Evolutionary conservation across 768 basidiomycete species (phyloP).

Genomic region (Pleurotus tuoliensis): DNA sequence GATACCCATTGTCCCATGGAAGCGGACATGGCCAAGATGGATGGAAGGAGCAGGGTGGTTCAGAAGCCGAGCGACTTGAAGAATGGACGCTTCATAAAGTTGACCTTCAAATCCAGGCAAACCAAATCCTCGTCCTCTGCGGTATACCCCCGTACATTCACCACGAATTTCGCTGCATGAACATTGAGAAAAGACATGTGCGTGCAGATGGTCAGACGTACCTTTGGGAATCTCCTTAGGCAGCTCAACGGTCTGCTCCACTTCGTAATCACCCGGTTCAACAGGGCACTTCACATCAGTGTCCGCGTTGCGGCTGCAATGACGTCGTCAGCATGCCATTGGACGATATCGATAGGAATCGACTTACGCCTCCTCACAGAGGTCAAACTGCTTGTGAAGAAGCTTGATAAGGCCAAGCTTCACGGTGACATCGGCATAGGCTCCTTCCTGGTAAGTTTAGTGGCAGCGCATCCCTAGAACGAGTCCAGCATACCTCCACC

Average conservation of each 20-base stretch:
- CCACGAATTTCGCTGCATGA: conserved; percentile 73
- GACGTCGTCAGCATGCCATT: conserved; percentile 4
- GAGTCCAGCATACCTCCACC: conserved; percentile 54
- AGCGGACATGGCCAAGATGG: too few species aligned
- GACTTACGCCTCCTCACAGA: conserved; percentile 93
- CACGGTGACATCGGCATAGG: conserved; percentile 84
- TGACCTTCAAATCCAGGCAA: conserved; percentile 75
- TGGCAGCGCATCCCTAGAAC: not conserved
- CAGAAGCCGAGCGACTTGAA: conserved; percentile 28
- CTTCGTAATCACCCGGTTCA: conserved; percentile 59
- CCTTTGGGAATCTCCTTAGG: conserved; percentile 91
- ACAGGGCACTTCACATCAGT: conserved; percentile 84
- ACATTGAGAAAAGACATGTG: conserved; percentile 2
- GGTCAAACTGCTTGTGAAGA: conserved; percentile 77
- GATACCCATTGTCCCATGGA: too few species aligned
- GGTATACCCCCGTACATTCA: conserved; percentile 68
- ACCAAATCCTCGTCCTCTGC: conserved; percentile 69
- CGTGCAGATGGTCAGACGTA: conserved; percentile 20
- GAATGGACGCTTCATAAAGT: conserved; percentile 59
- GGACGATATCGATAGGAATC: not conserved
- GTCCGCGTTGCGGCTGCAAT: conserved; percentile 65
- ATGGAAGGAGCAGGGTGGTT: not conserved
- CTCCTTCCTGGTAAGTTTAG: conserved; percentile 64
- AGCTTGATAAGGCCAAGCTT: conserved; percentile 94
- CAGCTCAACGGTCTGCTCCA: conserved; percentile 79